Base-by-base conservation (phyloP, 2,329 filamentous ascomycete species). In the Botrytis galanthina region DNA sequence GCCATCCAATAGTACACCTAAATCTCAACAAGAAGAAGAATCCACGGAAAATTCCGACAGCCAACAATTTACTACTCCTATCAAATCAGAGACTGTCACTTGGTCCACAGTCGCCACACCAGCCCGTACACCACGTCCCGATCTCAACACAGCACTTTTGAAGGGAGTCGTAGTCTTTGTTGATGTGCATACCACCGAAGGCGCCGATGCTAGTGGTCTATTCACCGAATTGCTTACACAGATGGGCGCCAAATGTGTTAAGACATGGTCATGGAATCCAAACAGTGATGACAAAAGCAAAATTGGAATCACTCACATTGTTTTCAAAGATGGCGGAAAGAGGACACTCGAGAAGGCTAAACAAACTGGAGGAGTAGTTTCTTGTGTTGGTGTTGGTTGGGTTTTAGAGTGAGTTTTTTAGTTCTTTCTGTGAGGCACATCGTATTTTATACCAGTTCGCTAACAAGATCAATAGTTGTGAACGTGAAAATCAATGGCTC, bases 331-430 rank as follows among this genome's bases (percentile, higher is more conserved):
- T 79, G 94, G 94, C 63, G 90, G 90, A 60, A 91, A 91, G 79
- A 87, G 91, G 39, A 97, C 94, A 0, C 83, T 97, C 76, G 91
- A 97, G 80, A 97, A 94, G 82, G 91, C 95, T 10, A 87, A 90
- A 73, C 88, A 91, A 78, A 90, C 89, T 57, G 87, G 88, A 22
- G 93, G 93, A 9, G 85, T 93, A 44, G 92, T 97, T 54, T 90
- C 93, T 78, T 97, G 94, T 82, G 93, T 97, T 72, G 94, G 94
- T 68, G 92, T 97, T 64, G 91, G 90, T 76, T 97, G 94, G 93
- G 92, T 96, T 72, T 87, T 97, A 75, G 93, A 97, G 91, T 94
- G 88, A 87, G 91, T 88, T 74, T 44, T 57, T 71, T 8, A 44
- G 16, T 44, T 16, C 39, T 4, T 60, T 70, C 16, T 32, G 29